phyloP scores from a whole-genome alignment of 2,329 filamentous ascomycete genomes.

The Fusarium liriodendri region DNA sequence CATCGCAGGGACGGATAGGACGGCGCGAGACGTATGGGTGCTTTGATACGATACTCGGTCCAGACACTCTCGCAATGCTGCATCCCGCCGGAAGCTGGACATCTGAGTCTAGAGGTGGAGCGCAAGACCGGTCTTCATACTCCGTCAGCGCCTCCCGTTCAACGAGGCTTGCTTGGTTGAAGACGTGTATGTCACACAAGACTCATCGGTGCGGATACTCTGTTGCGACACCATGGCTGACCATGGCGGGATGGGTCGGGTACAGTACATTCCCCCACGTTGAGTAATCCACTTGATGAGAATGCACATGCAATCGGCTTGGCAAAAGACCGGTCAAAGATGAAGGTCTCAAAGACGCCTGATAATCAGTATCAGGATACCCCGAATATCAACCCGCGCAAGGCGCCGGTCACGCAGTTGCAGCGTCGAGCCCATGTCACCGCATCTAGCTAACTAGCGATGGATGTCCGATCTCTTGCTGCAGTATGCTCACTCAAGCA shows the following conservation, averaged over 20 bases:
- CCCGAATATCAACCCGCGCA: not conserved
- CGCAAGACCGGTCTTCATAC: not conserved
- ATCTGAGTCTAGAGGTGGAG: not conserved
- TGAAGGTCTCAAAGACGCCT: not conserved
- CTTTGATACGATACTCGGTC: not conserved
- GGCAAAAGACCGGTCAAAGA: not conserved
- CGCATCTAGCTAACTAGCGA: constrained; percentile 5
- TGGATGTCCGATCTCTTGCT: not conserved
- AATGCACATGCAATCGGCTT: not conserved
- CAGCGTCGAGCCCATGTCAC: constrained; percentile 8
- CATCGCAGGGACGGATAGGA: not conserved
- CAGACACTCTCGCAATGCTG: constrained; percentile 2
- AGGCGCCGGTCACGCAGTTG: not conserved
- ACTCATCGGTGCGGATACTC: not conserved
- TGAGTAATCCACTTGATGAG: not conserved
- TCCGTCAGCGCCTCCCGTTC: not conserved
- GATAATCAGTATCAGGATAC: not conserved
- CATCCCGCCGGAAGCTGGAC: constrained; percentile 20
- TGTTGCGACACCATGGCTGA: constrained; percentile 11
- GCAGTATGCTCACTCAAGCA: not conserved
- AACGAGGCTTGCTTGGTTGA: not conserved
- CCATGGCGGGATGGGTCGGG: constrained; percentile 9
- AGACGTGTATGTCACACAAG: not conserved
- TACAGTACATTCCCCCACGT: constrained; percentile 2
- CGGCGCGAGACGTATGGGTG: not conserved